phyloP scores from a whole-genome alignment of 2,329 filamentous ascomycete species.

The Aspergillus udagawae region DNA sequence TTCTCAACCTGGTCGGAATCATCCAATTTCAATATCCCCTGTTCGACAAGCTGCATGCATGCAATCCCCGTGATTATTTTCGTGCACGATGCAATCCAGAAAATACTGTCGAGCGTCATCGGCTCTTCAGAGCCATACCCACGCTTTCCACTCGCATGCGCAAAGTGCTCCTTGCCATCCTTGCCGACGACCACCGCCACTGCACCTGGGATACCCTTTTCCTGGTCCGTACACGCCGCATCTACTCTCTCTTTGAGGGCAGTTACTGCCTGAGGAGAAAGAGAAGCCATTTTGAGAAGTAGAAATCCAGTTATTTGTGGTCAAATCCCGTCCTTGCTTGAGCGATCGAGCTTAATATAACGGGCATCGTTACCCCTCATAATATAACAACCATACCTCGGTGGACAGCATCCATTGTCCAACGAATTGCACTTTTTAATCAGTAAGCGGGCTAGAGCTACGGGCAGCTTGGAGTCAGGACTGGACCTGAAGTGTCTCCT shows the following conservation, averaged over 20 bases:
- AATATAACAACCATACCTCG: not conserved
- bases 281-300: not conserved
- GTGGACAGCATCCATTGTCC: not conserved
- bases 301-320: not conserved
- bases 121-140: slow-evolving; percentile 43
- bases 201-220: slow-evolving; percentile 43
- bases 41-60: slow-evolving; percentile 47
- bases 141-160: slow-evolving; percentile 47
- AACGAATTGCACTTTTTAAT: not conserved
- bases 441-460: not conserved
- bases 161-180: slow-evolving; percentile 46
- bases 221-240: slow-evolving; percentile 18
- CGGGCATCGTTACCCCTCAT: not conserved
- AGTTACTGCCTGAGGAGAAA: not conserved
- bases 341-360: not conserved
- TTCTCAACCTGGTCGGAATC: slow-evolving; percentile 37
- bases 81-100: slow-evolving; percentile 55
- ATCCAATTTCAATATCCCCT: slow-evolving; percentile 40
- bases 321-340: not conserved
- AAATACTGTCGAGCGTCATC: slow-evolving; percentile 59
- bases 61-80: slow-evolving; percentile 44
- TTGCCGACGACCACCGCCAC: slow-evolving; percentile 48
- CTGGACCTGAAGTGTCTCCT: too few species aligned
- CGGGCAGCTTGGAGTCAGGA: too few species aligned
- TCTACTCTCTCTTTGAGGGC: not conserved